Base-by-base conservation (phyloP, 768 basidiomycete genomes). In the Trametes maxima region DNA sequence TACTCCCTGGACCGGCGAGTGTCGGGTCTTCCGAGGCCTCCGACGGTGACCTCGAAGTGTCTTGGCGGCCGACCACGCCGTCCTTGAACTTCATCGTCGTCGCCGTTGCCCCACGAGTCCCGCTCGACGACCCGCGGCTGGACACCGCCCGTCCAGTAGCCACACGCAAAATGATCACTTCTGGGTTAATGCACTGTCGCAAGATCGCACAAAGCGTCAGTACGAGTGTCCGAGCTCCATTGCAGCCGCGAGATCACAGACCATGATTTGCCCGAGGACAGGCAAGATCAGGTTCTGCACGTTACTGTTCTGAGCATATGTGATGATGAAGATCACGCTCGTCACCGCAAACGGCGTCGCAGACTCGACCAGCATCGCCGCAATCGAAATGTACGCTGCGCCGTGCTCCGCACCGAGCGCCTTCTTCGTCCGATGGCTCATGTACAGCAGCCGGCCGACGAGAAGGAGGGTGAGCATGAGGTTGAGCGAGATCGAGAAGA, bases 291-390 rank as follows among this genome's bases (percentile, higher is more conserved):
- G 50, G 51, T 66, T 63, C 45, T 59, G 58, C 3, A 57, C 68
- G 52, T 57, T 45, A 39, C 45, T 60, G 50, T 65, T 57, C 22
- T 40, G 35, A 2, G 61, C 69, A 42, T 69, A 72, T 24, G 66
- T 60, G 46, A 68, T 57, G 24, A 65, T 59, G 57, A 73, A 69
- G 39, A 69, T 60, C 44, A 71, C 40, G 14, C 65, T 62, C 35
- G 65, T 61, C 58, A 66, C 54, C 22, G 69, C 63, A 44, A 69
- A 71, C 13, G 69, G 67, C 19, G 63, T 37, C 2, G 65, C 67
- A 24, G 46, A 70, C 66, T 73, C 72, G 57, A 73, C 63, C 54
- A 68, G 60, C 67, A 73, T 72, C 40, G 73, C 64, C 33, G 67
- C 67, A 45, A 71, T 65, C 49, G 65, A 58, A 19, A 46, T 48